Evolutionary conservation across 352 stramenopile species (phyloP).

Genomic region (Phytophthora quininea): DNA sequence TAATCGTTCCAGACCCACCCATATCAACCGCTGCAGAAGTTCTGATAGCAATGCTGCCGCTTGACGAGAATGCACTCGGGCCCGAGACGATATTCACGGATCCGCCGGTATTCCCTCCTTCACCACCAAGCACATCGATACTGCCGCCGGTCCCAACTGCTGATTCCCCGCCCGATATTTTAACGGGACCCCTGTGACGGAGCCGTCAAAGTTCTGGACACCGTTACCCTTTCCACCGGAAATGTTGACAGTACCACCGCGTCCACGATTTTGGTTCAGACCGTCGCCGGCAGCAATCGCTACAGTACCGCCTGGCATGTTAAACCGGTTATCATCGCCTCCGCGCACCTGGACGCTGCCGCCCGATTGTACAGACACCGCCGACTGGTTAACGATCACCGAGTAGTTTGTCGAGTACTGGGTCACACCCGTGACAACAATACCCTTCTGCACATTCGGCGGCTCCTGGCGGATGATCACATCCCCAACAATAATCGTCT

Average conservation of each 20-base stretch:
- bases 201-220: constrained; percentile 70
- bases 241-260: constrained; percentile 78
- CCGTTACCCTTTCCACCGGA: constrained; percentile 73
- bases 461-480: constrained; percentile 57
- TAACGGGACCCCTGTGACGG: constrained; percentile 78
- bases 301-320: constrained; percentile 60
- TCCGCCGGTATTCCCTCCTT: constrained; percentile 51
- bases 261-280: constrained; percentile 75
- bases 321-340: constrained; percentile 74
- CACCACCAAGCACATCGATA: constrained; percentile 53
- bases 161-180: constrained; percentile 69
- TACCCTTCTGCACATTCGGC: constrained; percentile 42
- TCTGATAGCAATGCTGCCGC: constrained; percentile 55
- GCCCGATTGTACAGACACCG: constrained; percentile 44
- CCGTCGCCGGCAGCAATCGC: constrained; percentile 71
- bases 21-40: constrained; percentile 21
- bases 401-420: constrained; percentile 42
- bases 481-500: constrained; percentile 61
- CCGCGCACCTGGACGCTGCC: constrained; percentile 62
- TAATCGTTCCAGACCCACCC: constrained; percentile 36
- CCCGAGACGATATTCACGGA: constrained; percentile 58
- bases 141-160: constrained; percentile 64
- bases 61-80: constrained; percentile 42
- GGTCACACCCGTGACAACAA: constrained; percentile 49
- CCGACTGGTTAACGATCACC: constrained; percentile 47